Percentiles rank a stretch among this genome's conserved stretches.
Conservation (phyloP, 805 yeast species). For the Nakazawaea peltata region DNA sequence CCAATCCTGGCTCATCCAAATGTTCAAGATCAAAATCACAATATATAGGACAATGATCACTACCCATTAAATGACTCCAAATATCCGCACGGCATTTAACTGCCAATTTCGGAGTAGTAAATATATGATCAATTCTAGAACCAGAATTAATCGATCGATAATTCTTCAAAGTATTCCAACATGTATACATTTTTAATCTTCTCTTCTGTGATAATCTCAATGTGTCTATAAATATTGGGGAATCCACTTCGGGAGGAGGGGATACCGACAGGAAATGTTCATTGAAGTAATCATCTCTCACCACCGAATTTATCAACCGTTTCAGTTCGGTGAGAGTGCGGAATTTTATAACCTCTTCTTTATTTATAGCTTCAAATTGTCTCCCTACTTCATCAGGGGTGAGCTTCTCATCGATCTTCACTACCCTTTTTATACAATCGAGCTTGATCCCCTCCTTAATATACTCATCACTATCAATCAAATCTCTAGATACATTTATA, state of each 20-base stretch:
- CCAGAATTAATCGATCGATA: conserved; percentile 81
- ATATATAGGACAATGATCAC: conserved; percentile 91
- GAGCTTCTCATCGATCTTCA: conserved; percentile 9
- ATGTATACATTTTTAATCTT: conserved; percentile 67
- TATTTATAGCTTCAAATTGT: conserved; percentile 29
- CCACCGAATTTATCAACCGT: conserved; percentile 35
- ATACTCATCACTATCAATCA: conserved; percentile 75
- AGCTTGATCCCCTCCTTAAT: conserved; percentile 37
- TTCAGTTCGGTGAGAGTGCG: conserved; percentile 33
- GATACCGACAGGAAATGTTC: background rate
- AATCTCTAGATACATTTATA: conserved; percentile 71
- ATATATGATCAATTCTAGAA: conserved; percentile 75
- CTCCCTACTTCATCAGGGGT: conserved; percentile 13
- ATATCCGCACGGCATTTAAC: conserved; percentile 38
- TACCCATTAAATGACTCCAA: conserved; percentile 69
- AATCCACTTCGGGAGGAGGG: too few relatives aligned
- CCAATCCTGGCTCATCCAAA: conserved; percentile 2
- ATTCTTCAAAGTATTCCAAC: conserved; percentile 81
- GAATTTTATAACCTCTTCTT: conserved; percentile 22
- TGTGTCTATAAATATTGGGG: conserved; percentile 46
- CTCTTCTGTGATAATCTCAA: conserved; percentile 51
- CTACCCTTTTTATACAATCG: conserved; percentile 20
- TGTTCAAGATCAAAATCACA: conserved; percentile 41
- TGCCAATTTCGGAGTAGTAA: conserved; percentile 36
- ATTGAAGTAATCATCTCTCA: conserved; percentile 15